A percentile compares a stretch with the other conserved stretches of the same genome.
phyloP scores from a whole-genome alignment of 345 rosid species.

The Hibiscus syriacus region DNA sequence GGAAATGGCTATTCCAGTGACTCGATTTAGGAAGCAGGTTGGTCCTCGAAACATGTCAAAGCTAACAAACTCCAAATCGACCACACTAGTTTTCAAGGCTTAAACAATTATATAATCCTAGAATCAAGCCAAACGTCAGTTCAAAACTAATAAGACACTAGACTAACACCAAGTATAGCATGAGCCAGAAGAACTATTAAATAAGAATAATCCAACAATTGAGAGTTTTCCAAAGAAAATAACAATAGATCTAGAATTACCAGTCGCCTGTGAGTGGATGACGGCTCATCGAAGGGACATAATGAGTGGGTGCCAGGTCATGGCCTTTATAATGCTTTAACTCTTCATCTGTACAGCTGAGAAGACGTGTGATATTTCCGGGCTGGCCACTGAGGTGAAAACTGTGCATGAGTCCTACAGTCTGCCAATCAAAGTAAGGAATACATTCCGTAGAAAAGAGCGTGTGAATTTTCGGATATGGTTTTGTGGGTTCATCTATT shows the following conservation, averaged over 20 bases:
- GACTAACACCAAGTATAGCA: background rate
- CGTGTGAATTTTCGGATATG: conserved; percentile 78
- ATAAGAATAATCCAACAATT: background rate
- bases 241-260: conserved; percentile 31
- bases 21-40: background rate
- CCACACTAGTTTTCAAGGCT: background rate
- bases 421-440: conserved; percentile 94
- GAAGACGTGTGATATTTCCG: conserved; percentile 92
- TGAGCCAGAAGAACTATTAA: background rate
- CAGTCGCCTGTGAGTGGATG: conserved; percentile 97
- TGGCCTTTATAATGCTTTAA: conserved; percentile 66
- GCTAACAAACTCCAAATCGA: background rate
- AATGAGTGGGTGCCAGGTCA: conserved; percentile 87
- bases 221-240: background rate
- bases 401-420: conserved; percentile 93
- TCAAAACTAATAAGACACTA: background rate
- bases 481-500: conserved; percentile 34
- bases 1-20: background rate
- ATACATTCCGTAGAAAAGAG: conserved; percentile 91
- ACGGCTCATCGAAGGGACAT: conserved; percentile 95
- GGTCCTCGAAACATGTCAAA: background rate
- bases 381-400: conserved; percentile 87
- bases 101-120: background rate
- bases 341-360: conserved; percentile 89
- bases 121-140: background rate